These are phyloP conservation scores for Aechmea fasciata DNA, from an alignment of 176 grass and related monocot genomes.

Conservation along the genomic window DNA sequence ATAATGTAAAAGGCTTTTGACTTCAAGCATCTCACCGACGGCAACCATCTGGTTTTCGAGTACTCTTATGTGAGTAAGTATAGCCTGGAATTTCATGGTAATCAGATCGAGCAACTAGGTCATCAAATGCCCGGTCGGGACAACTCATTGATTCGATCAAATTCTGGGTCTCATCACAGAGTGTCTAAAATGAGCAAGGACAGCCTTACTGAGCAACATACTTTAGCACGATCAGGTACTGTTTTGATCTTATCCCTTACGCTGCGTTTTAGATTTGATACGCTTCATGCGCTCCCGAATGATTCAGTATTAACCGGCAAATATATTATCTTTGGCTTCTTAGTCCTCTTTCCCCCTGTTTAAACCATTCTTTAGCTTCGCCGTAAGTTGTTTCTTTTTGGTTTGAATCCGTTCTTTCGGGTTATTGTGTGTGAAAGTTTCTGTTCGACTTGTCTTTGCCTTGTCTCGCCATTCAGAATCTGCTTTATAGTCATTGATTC, in stretches of 20 bases:
- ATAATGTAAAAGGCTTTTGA: constrained; percentile 20
- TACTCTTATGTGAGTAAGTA: constrained; percentile 23
- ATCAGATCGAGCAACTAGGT: constrained; percentile 37
- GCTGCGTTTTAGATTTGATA: constrained; percentile 8
- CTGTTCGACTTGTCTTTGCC: too few relatives aligned
- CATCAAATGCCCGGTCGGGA: constrained; percentile 33
- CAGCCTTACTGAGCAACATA: constrained; percentile 43
- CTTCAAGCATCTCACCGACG: constrained; percentile 17
- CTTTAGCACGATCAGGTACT: constrained; percentile 60
- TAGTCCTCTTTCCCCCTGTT: too few relatives aligned
- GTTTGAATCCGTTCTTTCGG: too few relatives aligned
- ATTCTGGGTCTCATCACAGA: constrained; percentile 47
- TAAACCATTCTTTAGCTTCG: too few relatives aligned
- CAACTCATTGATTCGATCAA: constrained; percentile 40
- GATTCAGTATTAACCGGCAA: background rate
- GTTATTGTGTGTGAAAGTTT: too few relatives aligned
- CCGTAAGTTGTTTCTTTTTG: too few relatives aligned
- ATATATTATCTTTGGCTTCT: background rate
- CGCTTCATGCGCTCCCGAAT: background rate
- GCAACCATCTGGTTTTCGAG: constrained; percentile 24
- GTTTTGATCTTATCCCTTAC: background rate
- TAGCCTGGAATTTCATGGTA: constrained; percentile 30
- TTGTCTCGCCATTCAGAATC: too few relatives aligned
- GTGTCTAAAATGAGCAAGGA: constrained; percentile 53
- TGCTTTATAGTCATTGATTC: too few relatives aligned